These are phyloP conservation scores for Ophiostoma populinum DNA, from an alignment of 2,329 filamentous ascomycete species.

Conservation along the genomic window DNA sequence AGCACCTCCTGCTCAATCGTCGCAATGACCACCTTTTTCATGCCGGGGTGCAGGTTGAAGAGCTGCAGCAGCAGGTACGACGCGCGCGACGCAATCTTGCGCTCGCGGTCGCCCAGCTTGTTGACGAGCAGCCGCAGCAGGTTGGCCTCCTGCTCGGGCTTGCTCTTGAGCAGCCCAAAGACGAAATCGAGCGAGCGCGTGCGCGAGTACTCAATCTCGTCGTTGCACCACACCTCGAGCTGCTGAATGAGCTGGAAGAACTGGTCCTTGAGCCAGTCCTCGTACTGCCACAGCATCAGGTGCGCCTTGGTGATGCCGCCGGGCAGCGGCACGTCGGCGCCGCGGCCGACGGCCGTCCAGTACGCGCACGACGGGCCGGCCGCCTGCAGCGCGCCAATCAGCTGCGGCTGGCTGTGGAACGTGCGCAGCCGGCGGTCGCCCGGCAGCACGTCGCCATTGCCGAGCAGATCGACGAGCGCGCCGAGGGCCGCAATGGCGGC, in stretches of 20 bases:
- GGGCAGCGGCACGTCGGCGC: conserved; percentile 62
- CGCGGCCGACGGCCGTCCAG: neutral
- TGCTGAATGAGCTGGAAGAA: conserved; percentile 91
- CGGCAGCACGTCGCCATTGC: conserved; percentile 72
- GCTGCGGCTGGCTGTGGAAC: conserved; percentile 63
- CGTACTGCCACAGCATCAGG: conserved; percentile 75
- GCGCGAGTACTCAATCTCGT: conserved; percentile 88
- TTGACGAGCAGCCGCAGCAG: conserved; percentile 81
- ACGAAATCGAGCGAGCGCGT: conserved; percentile 79
- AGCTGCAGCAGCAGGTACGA: conserved; percentile 90
- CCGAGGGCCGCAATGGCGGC: conserved; percentile 86
- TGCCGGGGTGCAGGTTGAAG: conserved; percentile 72
- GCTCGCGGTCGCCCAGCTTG: conserved; percentile 87
- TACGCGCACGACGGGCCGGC: conserved; percentile 20
- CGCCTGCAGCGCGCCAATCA: conserved; percentile 50
- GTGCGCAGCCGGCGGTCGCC: conserved; percentile 61
- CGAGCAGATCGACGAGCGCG: conserved; percentile 85
- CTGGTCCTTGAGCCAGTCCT: conserved; percentile 85
- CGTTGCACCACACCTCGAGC: conserved; percentile 81
- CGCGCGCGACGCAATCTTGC: conserved; percentile 85
- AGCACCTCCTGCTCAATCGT: conserved; percentile 77
- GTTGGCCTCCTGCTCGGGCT: conserved; percentile 94
- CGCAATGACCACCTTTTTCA: conserved; percentile 79
- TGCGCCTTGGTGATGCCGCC: conserved; percentile 57
- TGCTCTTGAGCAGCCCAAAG: conserved; percentile 80